These are phyloP conservation scores for Phalaenopsis equestris DNA, from an alignment of 106 monocot genomes.

Conservation along the genomic window DNA sequence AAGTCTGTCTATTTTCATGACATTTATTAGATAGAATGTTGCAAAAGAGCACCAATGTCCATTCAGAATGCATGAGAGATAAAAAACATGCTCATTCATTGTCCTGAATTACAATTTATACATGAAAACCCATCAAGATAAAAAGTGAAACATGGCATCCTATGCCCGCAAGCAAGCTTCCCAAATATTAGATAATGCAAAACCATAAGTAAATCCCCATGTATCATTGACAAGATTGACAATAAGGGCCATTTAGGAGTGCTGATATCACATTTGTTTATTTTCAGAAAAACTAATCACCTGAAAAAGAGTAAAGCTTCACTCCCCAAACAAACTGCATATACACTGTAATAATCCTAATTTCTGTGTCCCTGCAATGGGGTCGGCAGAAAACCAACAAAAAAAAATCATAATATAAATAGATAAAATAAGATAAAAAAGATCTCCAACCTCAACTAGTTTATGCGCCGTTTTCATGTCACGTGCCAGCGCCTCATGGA, in stretches of 20 bases:
- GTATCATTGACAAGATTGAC: not conserved
- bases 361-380: not conserved
- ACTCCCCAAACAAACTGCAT: not conserved
- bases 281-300: not conserved
- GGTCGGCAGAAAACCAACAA: not conserved
- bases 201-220: not conserved
- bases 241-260: not conserved
- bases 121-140: not conserved
- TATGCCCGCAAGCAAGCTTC: not conserved
- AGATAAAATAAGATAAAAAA: not conserved
- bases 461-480: conserved; percentile 97
- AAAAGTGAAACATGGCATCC: not conserved
- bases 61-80: not conserved
- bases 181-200: not conserved
- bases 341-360: not conserved
- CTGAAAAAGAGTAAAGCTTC: not conserved
- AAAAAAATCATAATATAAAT: not conserved
- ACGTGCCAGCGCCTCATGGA: conserved; percentile 79
- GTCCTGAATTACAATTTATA: not conserved
- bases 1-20: not conserved
- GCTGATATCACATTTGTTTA: not conserved
- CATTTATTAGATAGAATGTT: not conserved
- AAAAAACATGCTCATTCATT: not conserved
- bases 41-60: not conserved
- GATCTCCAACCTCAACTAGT: conserved; percentile 73